phyloP scores from a whole-genome alignment of 768 basidiomycete genomes.

The Pleurotus djamor region DNA sequence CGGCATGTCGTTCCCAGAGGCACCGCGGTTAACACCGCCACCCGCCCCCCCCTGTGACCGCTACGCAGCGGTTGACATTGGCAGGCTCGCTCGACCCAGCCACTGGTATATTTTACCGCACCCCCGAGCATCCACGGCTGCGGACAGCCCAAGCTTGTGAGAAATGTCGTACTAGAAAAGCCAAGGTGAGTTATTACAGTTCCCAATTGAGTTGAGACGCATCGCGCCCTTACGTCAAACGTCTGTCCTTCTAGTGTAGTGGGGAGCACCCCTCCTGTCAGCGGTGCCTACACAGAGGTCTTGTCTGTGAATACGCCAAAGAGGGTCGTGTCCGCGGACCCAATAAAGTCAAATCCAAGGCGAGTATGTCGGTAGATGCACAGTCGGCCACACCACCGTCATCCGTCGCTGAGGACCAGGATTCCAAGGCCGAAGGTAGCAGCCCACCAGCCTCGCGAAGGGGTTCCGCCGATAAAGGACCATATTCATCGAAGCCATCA shows the following conservation, averaged over 20 bases:
- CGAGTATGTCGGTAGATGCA: conserved; percentile 9
- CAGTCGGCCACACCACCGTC: conserved; percentile 9
- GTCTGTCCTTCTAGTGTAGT: conserved; percentile 48
- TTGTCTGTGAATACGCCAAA: conserved; percentile 65
- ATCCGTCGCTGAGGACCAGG: conserved; percentile 12
- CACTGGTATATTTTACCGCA: conserved; percentile 66
- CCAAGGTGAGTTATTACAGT: conserved; percentile 49
- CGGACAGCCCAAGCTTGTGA: conserved; percentile 77
- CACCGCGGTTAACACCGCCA: conserved; percentile 3
- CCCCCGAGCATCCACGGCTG: conserved; percentile 61
- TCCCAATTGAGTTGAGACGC: not conserved
- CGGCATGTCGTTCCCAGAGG: not conserved
- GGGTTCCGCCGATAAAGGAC: not conserved
- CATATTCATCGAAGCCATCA: conserved; percentile 6
- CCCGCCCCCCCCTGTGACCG: not conserved
- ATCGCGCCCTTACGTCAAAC: not conserved
- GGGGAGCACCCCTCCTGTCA: conserved; percentile 70
- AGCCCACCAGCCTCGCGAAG: not conserved
- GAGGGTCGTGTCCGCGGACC: conserved; percentile 64
- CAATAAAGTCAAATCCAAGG: conserved; percentile 48
- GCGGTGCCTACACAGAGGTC: conserved; percentile 56
- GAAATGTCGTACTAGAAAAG: conserved; percentile 70
- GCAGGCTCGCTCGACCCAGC: conserved; percentile 62
- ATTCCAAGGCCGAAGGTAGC: not conserved
- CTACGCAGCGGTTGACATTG: conserved; percentile 26